Evolutionary conservation across 805 yeast genomes (phyloP).

Genomic region (Wickerhamomyces strasburgensis): DNA sequence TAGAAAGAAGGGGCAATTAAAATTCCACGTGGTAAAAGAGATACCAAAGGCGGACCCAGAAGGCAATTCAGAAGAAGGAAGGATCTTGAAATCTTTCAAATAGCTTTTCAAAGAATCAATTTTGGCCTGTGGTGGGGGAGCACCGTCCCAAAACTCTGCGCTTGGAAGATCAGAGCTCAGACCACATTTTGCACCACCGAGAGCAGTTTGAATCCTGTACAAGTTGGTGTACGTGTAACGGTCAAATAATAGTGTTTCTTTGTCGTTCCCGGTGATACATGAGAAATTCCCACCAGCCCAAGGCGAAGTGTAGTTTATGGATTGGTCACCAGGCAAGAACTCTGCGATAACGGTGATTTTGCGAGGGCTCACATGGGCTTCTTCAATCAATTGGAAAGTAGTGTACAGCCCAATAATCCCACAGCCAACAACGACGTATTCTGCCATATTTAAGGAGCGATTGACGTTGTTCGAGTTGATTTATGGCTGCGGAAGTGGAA

Average conservation of each 20-base stretch:
- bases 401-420: conserved; percentile 70
- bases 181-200: conserved; percentile 48
- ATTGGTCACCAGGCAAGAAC: conserved; percentile 73
- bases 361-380: conserved; percentile 32
- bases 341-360: conserved; percentile 58
- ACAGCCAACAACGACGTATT: conserved; percentile 40
- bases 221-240: conserved; percentile 51
- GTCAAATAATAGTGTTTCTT: conserved; percentile 46
- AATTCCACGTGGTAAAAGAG: conserved; percentile 54
- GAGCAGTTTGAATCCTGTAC: conserved; percentile 32
- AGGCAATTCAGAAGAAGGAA: conserved; percentile 38
- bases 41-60: conserved; percentile 54
- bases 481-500: too few relatives aligned
- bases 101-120: conserved; percentile 43
- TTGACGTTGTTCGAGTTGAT: conserved; percentile 1
- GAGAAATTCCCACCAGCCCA: conserved; percentile 71
- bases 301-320: conserved; percentile 71
- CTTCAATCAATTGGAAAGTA: conserved; percentile 41
- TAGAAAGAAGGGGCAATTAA: conserved; percentile 65
- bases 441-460: conserved; percentile 17
- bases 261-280: conserved; percentile 55
- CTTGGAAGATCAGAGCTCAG: conserved; percentile 44
- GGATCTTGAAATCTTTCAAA: conserved; percentile 39
- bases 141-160: conserved; percentile 54
- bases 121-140: conserved; percentile 42